Percentiles rank a stretch among this genome's conserved stretches.
Evolutionary conservation across 1,284 basidiomycete genomes (phyloP).

Genomic region (Ustilago xerochloae): DNA sequence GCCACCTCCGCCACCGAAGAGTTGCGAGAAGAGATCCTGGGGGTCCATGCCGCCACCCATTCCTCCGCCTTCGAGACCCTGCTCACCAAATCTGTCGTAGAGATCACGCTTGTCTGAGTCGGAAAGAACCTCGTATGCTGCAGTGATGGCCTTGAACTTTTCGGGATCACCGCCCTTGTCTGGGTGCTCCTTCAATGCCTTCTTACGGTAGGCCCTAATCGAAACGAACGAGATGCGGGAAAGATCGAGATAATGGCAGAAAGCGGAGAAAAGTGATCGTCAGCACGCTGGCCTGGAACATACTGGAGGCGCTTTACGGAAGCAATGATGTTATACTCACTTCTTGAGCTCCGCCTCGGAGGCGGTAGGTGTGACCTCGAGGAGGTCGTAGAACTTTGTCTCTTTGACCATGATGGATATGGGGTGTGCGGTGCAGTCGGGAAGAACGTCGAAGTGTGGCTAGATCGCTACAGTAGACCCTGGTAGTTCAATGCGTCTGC

Average conservation of each 20-base stretch:
- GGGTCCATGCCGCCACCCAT: slow-evolving; percentile 92
- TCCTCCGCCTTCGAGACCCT: slow-evolving; percentile 77
- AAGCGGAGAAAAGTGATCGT: not conserved
- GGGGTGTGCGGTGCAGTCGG: not conserved
- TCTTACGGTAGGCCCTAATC: slow-evolving; percentile 54
- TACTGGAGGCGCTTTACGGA: not conserved
- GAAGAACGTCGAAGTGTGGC: no score
- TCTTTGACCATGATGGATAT: slow-evolving; percentile 47
- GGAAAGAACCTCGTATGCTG: slow-evolving; percentile 94
- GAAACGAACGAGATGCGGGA: no score
- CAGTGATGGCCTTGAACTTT: slow-evolving; percentile 95
- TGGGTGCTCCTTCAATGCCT: slow-evolving; percentile 75
- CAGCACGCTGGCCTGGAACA: not conserved
- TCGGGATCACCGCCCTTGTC: slow-evolving; percentile 97
- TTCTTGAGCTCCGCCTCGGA: slow-evolving; percentile 66
- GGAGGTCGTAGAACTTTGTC: slow-evolving; percentile 66
- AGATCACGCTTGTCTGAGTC: slow-evolving; percentile 78
- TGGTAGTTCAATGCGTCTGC: not conserved
- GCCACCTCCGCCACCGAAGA: slow-evolving; percentile 82
- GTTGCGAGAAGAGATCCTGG: slow-evolving; percentile 95
- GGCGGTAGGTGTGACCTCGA: slow-evolving; percentile 59
- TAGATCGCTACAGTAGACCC: not conserved
- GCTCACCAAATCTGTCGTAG: slow-evolving; percentile 94
- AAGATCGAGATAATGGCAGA: no score
- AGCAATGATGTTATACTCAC: slow-evolving; percentile 40